Evolutionary conservation across 1,139 yeast genomes (phyloP).

Genomic region (Meyerozyma athensensis): DNA sequence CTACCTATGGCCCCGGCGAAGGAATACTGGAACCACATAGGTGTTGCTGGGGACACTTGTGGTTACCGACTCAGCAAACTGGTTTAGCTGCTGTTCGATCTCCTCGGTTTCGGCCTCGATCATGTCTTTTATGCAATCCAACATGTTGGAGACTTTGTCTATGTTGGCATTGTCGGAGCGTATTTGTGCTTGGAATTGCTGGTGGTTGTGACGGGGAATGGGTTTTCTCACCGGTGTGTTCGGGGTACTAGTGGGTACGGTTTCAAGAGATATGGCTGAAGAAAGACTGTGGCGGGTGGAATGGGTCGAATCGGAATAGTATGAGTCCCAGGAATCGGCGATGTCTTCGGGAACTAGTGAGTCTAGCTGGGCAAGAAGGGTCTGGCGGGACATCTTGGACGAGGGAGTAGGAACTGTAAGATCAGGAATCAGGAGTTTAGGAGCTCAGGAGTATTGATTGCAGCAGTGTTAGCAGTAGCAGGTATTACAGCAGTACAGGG

Average conservation of each 20-base stretch:
- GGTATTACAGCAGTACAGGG: too few species aligned
- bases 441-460: neutral
- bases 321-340: slow-evolving; percentile 2
- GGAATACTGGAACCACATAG: slow-evolving; percentile 5
- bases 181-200: slow-evolving; percentile 5
- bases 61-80: slow-evolving; percentile 6
- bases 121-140: slow-evolving; percentile 15
- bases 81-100: slow-evolving; percentile 9
- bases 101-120: slow-evolving; percentile 10
- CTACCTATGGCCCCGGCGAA: slow-evolving; percentile 2
- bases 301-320: neutral
- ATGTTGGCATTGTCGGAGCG: slow-evolving; percentile 5
- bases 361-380: slow-evolving; percentile 2
- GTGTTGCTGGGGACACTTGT: slow-evolving; percentile 12
- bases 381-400: neutral
- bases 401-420: neutral
- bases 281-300: neutral
- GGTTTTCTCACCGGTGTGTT: neutral
- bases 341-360: neutral
- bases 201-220: neutral
- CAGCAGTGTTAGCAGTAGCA: neutral
- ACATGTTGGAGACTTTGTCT: slow-evolving; percentile 8
- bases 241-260: neutral
- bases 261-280: neutral
- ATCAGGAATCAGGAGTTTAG: too few species aligned